Evolutionary conservation across 768 basidiomycete genomes (phyloP).

Genomic region (Amanita phalloides): DNA sequence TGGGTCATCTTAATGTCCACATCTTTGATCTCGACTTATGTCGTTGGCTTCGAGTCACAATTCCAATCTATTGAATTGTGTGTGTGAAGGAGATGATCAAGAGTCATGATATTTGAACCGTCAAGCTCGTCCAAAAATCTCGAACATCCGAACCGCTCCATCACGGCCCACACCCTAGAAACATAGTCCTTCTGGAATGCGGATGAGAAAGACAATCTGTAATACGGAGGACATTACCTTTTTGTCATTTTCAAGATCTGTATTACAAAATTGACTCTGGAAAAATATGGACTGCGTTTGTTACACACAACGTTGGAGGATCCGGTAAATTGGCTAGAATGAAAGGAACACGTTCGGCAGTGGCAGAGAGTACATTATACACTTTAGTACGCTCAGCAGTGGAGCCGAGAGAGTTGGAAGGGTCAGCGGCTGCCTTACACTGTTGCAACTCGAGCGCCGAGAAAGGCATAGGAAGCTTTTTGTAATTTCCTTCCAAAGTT

Average conservation of each 20-base stretch:
- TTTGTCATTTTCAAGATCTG: neutral
- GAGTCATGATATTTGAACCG: neutral
- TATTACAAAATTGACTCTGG: neutral
- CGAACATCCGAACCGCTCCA: neutral
- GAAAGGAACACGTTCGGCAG: too few species aligned
- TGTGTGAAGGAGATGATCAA: neutral
- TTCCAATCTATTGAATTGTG: neutral
- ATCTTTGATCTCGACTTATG: neutral
- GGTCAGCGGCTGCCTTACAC: too few species aligned
- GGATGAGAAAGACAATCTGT: neutral
- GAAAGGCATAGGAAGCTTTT: too few species aligned
- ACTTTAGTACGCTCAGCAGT: too few species aligned
- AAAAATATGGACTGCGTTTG: neutral
- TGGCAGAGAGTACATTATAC: too few species aligned
- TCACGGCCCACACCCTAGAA: neutral
- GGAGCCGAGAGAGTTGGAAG: too few species aligned
- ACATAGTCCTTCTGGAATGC: neutral
- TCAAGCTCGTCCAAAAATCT: neutral
- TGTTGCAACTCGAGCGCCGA: too few species aligned
- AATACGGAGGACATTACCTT: neutral
- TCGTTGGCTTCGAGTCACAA: neutral
- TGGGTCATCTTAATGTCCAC: neutral
- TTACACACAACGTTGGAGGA: neutral
- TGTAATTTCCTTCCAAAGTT: neutral
- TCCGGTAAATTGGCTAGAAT: neutral